Percentiles rank a stretch among this genome's conserved stretches.
phyloP scores from a whole-genome alignment of 2,329 filamentous ascomycete genomes.

The Aschersonia sp. region DNA sequence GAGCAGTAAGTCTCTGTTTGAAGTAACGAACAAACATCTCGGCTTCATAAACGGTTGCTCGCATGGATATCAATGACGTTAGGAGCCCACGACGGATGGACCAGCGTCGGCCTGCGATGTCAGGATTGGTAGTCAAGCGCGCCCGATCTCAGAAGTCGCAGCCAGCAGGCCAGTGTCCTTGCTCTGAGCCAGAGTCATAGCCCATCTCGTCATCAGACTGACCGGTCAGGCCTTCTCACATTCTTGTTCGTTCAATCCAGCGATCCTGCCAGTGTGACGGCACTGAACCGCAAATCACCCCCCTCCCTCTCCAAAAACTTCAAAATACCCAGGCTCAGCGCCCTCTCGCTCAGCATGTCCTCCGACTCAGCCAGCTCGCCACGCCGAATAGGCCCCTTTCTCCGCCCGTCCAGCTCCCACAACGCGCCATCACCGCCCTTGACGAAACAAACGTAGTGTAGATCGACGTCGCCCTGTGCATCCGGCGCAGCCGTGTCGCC shows the following conservation, averaged over 20 bases:
- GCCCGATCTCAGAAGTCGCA: too few relatives aligned
- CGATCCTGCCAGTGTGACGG: constrained; percentile 38
- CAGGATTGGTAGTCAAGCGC: too few relatives aligned
- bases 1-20: too few relatives aligned
- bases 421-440: constrained; percentile 51
- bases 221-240: background rate
- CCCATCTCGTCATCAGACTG: background rate
- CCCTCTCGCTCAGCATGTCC: constrained; percentile 63
- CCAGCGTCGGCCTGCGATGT: background rate
- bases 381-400: constrained; percentile 40
- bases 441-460: constrained; percentile 94
- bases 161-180: background rate
- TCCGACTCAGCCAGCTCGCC: constrained; percentile 44
- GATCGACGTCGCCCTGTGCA: constrained; percentile 69
- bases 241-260: constrained; percentile 22
- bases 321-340: constrained; percentile 52
- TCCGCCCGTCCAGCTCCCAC: constrained; percentile 46
- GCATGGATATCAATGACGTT: background rate
- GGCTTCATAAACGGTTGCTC: background rate
- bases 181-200: too few relatives aligned
- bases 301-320: constrained; percentile 42
- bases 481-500: constrained; percentile 70
- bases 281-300: constrained; percentile 43
- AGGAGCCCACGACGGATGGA: background rate
- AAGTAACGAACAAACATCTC: too few relatives aligned